Percentiles rank a stretch among this genome's conserved stretches.
These are phyloP conservation scores for Phlebopus sp. DNA, from an alignment of 1,284 basidiomycete genomes.

Conservation along the genomic window DNA sequence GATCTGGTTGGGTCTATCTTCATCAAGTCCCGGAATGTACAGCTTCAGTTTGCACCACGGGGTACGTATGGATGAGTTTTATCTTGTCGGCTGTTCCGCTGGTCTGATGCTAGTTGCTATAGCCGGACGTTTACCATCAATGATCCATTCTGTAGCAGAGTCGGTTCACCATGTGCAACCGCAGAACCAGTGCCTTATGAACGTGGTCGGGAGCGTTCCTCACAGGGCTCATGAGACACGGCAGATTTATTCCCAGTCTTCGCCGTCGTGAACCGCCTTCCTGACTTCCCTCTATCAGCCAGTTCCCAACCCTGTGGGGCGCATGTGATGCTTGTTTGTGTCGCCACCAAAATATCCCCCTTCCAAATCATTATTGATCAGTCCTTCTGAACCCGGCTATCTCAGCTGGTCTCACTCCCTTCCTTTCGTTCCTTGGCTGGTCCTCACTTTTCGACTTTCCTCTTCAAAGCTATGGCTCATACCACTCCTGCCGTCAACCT, in stretches of 20 bases:
- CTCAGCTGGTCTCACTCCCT: background rate
- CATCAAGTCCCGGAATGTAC: too few relatives aligned
- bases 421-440: background rate
- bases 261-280: background rate
- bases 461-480: conserved; percentile 52
- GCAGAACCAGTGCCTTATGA: background rate
- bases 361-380: background rate
- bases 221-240: background rate
- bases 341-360: background rate
- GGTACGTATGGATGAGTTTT: too few relatives aligned
- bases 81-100: too few relatives aligned
- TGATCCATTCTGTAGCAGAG: too few relatives aligned
- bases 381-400: background rate
- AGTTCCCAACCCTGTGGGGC: background rate
- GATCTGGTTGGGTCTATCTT: too few relatives aligned
- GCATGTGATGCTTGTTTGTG: background rate
- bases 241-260: background rate
- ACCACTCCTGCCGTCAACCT: conserved; percentile 56
- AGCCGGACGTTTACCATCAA: too few relatives aligned
- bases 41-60: too few relatives aligned
- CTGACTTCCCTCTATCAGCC: background rate
- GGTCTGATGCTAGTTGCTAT: too few relatives aligned
- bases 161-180: conserved; percentile 3
- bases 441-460: conserved; percentile 9
- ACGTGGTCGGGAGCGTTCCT: background rate